Base-by-base conservation (phyloP, 208 protist species). In the Crithidia acanthocephali region DNA sequence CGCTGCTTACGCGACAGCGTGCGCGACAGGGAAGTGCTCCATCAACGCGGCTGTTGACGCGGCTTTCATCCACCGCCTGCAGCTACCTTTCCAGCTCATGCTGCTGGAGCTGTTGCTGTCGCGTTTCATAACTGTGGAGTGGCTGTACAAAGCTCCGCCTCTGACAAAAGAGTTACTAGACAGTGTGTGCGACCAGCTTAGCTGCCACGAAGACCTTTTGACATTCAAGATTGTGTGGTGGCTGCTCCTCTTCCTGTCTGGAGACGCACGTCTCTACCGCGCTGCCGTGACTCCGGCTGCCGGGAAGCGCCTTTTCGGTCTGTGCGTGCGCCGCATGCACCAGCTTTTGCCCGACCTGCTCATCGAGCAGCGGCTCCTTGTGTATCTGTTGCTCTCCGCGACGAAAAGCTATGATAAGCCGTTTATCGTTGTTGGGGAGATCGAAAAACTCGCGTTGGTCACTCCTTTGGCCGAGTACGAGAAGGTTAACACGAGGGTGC, bases 391-490 rank as follows among this genome's bases (percentile, higher is more conserved):
- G 35, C 67, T 85, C 35, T 10, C 47, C 35, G n/a, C 76, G 61
- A 44, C 37, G 51, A 48, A 51, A 59, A 48, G 37, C 59, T 85
- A 83, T 42, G 81, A 79, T 10, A 74, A 59, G 55, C 81, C 87
- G 1, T 88, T 92, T 69, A 77, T 92, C 60, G 79, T 92, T 10
- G 52, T 85, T 13, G 56, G 51, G 6, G 78, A 85, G 37, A 82
- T 87, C 42, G 72, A 86, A n/a, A 82, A 70, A 23, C 68, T 74
- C 13, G 48, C 81, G 13, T 28, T 71, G 1, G 53, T 63, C 18
- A 64, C 57, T 5, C 55, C 72, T 0, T 11, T 47, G 15, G 45
- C 51, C 13, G 52, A 79, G 37, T 85, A 61, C 48, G 37, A 42
- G 22, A 42, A 32, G 4, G 76, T 82, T 15, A 60, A 30, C 27